Evolutionary conservation across 352 stramenopile genomes (phyloP).

Genomic region (Pythium pyrilobum): DNA sequence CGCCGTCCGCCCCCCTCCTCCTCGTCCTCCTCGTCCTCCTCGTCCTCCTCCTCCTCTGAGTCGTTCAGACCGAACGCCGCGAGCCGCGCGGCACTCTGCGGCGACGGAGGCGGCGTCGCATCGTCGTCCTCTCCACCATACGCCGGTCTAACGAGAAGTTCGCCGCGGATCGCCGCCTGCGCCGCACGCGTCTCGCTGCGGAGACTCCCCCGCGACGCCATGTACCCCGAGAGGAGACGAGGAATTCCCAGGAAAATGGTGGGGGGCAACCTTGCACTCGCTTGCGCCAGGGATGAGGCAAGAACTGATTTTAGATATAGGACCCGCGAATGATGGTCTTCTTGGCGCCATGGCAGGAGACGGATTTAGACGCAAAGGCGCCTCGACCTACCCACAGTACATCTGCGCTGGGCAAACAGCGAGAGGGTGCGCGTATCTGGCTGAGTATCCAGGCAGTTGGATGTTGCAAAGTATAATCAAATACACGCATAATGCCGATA

Average conservation of each 20-base stretch:
- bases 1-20: neutral
- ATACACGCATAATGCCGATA: too few relatives aligned
- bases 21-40: slow-evolving; percentile 1
- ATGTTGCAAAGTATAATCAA: too few relatives aligned
- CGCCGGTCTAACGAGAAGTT: neutral
- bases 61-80: slow-evolving; percentile 7
- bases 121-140: neutral
- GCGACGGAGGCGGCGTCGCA: slow-evolving; percentile 20
- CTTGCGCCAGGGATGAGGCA: too few relatives aligned
- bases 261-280: too few relatives aligned
- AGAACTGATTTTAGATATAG: too few relatives aligned
- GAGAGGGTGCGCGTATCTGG: too few relatives aligned
- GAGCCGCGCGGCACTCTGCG: slow-evolving; percentile 17
- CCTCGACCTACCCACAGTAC: too few relatives aligned
- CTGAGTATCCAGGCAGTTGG: too few relatives aligned
- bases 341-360: too few relatives aligned
- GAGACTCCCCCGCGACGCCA: slow-evolving; percentile 15
- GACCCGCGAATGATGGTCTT: too few relatives aligned
- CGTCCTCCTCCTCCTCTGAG: neutral
- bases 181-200: slow-evolving; percentile 22
- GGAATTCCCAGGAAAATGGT: slow-evolving; percentile 17
- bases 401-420: too few relatives aligned
- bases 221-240: neutral
- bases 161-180: slow-evolving; percentile 10
- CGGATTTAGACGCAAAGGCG: too few relatives aligned